These are phyloP conservation scores for Phalaenopsis aphrodite DNA, from an alignment of 106 monocot species.

Conservation along the genomic window DNA sequence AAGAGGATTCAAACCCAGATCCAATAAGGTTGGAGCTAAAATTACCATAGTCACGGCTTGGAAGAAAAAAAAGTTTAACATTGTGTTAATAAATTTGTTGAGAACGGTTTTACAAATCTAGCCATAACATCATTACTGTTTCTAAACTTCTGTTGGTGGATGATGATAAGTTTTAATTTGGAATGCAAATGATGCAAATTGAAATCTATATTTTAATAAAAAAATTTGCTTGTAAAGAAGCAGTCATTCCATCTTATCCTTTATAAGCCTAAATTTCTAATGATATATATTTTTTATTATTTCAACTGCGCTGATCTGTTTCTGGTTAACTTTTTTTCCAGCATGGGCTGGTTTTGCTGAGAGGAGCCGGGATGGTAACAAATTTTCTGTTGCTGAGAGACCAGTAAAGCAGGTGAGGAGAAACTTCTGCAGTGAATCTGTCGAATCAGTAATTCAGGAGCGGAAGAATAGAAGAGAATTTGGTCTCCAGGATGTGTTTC, in stretches of 20 bases:
- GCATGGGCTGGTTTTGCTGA: conserved; percentile 93
- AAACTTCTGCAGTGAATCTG: conserved; percentile 55
- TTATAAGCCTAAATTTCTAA: not conserved
- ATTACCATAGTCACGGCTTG: no score
- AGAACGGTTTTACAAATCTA: no score
- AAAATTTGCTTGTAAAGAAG: not conserved
- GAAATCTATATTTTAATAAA: not conserved
- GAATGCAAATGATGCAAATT: not conserved
- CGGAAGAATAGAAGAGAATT: conserved; percentile 48
- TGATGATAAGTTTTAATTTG: no score
- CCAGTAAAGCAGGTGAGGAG: conserved; percentile 49
- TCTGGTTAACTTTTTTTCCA: conserved; percentile 9
- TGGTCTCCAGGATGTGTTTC: conserved; percentile 40
- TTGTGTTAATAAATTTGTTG: no score
- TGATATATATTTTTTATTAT: not conserved
- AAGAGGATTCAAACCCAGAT: no score
- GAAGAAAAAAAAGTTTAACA: no score
- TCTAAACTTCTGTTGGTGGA: no score
- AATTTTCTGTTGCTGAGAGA: conserved; percentile 63
- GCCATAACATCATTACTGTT: no score
- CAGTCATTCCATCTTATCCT: not conserved
- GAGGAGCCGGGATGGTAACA: conserved; percentile 62
- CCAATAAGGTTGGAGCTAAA: no score
- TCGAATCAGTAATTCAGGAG: conserved; percentile 64
- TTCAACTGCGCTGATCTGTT: conserved; percentile 2